A percentile compares a stretch with the other conserved stretches of the same genome.
These are phyloP conservation scores for Cladosporium sphaerospermum DNA, from an alignment of 2,329 filamentous ascomycete species.

Conservation along the genomic window DNA sequence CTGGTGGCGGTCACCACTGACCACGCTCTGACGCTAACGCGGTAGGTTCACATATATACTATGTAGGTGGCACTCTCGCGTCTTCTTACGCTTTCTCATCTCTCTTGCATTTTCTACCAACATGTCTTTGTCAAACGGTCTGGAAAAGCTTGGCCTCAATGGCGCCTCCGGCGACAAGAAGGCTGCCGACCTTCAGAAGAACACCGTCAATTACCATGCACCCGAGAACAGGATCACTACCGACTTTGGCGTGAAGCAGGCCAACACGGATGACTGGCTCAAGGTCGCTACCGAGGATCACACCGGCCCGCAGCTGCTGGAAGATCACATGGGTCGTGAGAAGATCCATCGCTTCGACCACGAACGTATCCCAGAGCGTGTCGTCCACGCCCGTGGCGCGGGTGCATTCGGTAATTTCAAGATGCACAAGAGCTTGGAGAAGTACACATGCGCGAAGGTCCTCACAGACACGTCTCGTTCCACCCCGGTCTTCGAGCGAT, in stretches of 20 bases:
- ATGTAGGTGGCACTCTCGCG: background rate
- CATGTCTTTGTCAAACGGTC: constrained; percentile 17
- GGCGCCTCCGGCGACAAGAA: constrained; percentile 42
- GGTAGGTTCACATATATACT: constrained; percentile 4
- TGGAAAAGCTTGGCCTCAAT: constrained; percentile 28
- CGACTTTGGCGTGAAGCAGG: constrained; percentile 69
- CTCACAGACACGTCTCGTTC: constrained; percentile 62
- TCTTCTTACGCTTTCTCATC: background rate
- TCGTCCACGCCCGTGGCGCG: constrained; percentile 60
- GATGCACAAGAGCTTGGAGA: constrained; percentile 55
- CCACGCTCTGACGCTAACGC: background rate
- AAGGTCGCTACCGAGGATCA: constrained; percentile 56
- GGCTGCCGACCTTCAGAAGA: constrained; percentile 52
- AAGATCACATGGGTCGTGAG: constrained; percentile 67
- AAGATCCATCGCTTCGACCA: constrained; percentile 76
- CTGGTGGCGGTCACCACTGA: background rate
- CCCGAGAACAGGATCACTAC: constrained; percentile 59
- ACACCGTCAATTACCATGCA: constrained; percentile 54
- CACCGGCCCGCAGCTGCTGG: constrained; percentile 61
- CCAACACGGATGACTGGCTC: constrained; percentile 73
- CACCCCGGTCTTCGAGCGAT: constrained; percentile 64
- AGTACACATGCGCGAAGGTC: constrained; percentile 58
- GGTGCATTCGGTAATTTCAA: constrained; percentile 63
- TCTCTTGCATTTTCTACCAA: background rate
- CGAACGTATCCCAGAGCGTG: constrained; percentile 62